Conservation (phyloP, 1,139 yeast genomes). For the Hyphopichia burtonii region DNA sequence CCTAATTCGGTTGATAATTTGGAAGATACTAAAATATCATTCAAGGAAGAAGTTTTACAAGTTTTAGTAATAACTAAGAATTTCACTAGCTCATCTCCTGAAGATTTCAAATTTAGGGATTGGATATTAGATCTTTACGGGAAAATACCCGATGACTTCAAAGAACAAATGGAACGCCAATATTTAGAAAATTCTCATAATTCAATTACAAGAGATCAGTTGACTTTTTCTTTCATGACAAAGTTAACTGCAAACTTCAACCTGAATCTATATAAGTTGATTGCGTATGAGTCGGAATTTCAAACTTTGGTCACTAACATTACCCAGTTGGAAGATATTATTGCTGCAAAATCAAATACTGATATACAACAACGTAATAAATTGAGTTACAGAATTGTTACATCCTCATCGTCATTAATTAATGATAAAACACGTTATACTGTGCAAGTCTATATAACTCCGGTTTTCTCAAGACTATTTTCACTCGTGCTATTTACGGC, state of each 20-base stretch:
- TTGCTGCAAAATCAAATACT: constrained; percentile 28
- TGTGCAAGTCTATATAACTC: constrained; percentile 43
- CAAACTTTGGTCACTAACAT: constrained; percentile 32
- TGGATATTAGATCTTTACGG: constrained; percentile 38
- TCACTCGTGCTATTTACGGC: constrained; percentile 36
- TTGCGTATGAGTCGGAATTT: constrained; percentile 45
- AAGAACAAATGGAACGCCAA: constrained; percentile 36
- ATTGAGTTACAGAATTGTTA: constrained; percentile 27
- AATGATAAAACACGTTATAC: constrained; percentile 25
- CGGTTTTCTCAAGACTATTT: constrained; percentile 40
- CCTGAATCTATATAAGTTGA: constrained; percentile 33
- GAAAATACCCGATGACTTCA: constrained; percentile 36
- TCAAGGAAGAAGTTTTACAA: constrained; percentile 64
- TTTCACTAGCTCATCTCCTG: constrained; percentile 32
- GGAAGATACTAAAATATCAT: constrained; percentile 63
- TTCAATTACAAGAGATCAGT: constrained; percentile 32
- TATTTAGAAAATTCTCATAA: constrained; percentile 17
- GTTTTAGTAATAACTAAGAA: constrained; percentile 48
- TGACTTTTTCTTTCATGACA: constrained; percentile 33
- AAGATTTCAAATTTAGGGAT: constrained; percentile 36
- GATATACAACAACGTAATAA: constrained; percentile 24
- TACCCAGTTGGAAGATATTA: constrained; percentile 41
- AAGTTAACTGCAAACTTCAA: constrained; percentile 39
- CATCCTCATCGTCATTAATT: constrained; percentile 17
- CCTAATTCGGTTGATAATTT: constrained; percentile 59